Conservation (phyloP, 1,284 basidiomycete species). For the Singerocomus inundabilis region DNA sequence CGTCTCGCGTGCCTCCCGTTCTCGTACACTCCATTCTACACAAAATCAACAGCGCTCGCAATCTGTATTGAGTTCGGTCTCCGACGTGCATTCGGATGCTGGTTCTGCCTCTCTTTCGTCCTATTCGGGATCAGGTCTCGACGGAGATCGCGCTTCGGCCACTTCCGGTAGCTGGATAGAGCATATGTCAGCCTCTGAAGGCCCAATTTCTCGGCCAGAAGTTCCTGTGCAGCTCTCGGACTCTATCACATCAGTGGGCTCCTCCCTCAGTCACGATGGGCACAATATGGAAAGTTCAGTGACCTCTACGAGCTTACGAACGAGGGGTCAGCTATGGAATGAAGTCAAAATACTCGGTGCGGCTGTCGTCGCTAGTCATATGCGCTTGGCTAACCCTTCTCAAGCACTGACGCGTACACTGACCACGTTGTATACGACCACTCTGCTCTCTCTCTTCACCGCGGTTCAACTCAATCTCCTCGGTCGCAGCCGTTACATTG, state of each 20-base stretch:
- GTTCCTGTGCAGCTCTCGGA: conserved; percentile 33
- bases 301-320: conserved; percentile 35
- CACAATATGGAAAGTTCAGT: conserved; percentile 7
- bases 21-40: conserved; percentile 20
- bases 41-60: conserved; percentile 28
- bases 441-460: conserved; percentile 79
- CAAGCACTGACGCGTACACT: conserved; percentile 83
- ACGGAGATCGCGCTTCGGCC: conserved; percentile 30
- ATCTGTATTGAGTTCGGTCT: conserved; percentile 37
- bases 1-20: conserved; percentile 27
- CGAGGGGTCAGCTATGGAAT: conserved; percentile 76
- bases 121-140: conserved; percentile 24
- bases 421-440: conserved; percentile 79
- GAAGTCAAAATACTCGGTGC: conserved; percentile 80
- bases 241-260: conserved; percentile 40
- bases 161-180: conserved; percentile 57
- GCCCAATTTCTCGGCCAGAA: conserved; percentile 3
- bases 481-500: conserved; percentile 79
- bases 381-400: conserved; percentile 4
- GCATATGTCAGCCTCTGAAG: conserved; percentile 32
- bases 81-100: conserved; percentile 52
- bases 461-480: conserved; percentile 81
- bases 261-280: conserved; percentile 31
- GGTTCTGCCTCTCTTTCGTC: conserved; percentile 44
- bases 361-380: conserved; percentile 19